Base-by-base conservation (phyloP, 192 early-diverging fungal genomes). In the Backusella australiensis region DNA sequence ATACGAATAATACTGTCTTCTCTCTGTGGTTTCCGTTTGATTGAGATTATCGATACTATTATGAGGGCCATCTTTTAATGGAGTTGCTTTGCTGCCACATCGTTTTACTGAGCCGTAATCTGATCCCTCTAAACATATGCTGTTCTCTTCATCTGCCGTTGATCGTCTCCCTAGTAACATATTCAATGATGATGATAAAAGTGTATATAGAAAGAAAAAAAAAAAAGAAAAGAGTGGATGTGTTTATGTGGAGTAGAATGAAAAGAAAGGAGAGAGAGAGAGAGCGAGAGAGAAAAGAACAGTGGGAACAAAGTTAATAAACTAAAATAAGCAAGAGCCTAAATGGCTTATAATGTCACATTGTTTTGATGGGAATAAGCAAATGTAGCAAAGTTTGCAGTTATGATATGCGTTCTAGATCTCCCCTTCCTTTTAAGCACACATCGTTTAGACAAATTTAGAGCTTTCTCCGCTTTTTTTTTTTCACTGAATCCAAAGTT, bases 351-450 rank as follows among this genome's bases (percentile, higher is more conserved):
- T 63, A 11, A 56, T 63, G 56, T 63, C 56, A 63, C 56, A 63
- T 63, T 63, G 56, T 12, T 49, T 32, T 26, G 29, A 29, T 63
- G 56, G 56, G 56, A 63, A 63, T 63, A 63, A 23, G 56, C 26
- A 63, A 63, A 63, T 23, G 23, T 9, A 14, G 26, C 29, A 63
- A 63, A 63, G 11, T 63, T 23, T 29, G 23, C 9, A 63, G 23
- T 14, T 26, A 11, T 63, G 9, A 14, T 23, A 63, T 12, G 23
- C 12, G 56, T 63, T 63, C 56, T 63, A 63, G 56, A 63, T 29
- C 23, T 26, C 56, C 21, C 71, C 49, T 73, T 71, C 46, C 66
- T 69, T 21, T 71, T 75, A 23, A n/a, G 46, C 14, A n/a, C 9
- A 52, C 5, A 21, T 34, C 29, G 46, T 49, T 49, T 49, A 21